These are phyloP conservation scores for Nissolia schottii DNA, from an alignment of 306 rosid species.

Conservation along the genomic window DNA sequence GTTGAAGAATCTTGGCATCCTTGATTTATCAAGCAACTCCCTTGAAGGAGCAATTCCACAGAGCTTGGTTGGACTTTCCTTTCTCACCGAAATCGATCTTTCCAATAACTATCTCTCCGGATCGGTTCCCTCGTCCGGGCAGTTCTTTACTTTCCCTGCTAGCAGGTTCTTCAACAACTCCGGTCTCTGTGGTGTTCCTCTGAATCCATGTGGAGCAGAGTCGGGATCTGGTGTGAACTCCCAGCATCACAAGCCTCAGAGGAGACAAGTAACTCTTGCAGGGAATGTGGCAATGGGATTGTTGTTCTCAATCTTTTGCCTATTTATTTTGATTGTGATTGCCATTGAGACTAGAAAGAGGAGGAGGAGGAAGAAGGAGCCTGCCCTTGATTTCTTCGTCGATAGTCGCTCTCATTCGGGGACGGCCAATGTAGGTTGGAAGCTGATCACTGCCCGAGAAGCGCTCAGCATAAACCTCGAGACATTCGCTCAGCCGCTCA, in stretches of 20 bases:
- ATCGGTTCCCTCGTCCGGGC: constrained; percentile 60
- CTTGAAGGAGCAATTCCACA: constrained; percentile 70
- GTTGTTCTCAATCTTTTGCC: constrained; percentile 71
- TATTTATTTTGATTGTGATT: constrained; percentile 66
- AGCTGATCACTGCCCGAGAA: constrained; percentile 63
- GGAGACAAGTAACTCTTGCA: constrained; percentile 62
- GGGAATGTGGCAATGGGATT: constrained; percentile 94
- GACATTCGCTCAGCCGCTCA: constrained; percentile 77
- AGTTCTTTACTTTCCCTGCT: constrained; percentile 69
- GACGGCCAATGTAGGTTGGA: constrained; percentile 59
- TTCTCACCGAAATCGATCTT: constrained; percentile 70
- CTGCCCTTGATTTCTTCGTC: constrained; percentile 50
- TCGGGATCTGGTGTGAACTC: neutral
- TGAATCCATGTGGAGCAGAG: constrained; percentile 36
- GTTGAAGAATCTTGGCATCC: constrained; percentile 61
- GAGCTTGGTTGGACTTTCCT: constrained; percentile 49
- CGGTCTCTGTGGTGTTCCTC: constrained; percentile 85
- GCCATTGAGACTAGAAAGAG: constrained; percentile 71
- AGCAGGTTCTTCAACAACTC: constrained; percentile 57
- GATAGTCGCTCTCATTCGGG: constrained; percentile 67
- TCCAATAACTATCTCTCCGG: constrained; percentile 69
- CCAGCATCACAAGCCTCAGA: constrained; percentile 53
- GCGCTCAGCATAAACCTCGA: constrained; percentile 90
- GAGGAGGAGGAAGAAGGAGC: constrained; percentile 70
- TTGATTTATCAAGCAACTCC: constrained; percentile 78